phyloP scores from a whole-genome alignment of 1,284 basidiomycete species.

The Malassezia brasiliensis region DNA sequence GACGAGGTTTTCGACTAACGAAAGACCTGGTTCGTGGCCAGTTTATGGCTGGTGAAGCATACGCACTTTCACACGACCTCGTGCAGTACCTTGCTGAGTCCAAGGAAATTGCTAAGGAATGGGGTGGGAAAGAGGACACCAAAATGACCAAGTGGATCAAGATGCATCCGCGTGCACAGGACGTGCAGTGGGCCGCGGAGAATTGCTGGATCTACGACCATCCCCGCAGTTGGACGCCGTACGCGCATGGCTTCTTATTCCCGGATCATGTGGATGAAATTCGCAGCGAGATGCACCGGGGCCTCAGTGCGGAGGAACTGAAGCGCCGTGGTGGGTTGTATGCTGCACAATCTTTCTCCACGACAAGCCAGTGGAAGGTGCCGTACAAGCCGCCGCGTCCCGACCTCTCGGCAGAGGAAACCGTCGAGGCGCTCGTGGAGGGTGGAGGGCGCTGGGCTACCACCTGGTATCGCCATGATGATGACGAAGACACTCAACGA shows the following conservation, averaged over 20 bases:
- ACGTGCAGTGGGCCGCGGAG: slow-evolving; percentile 81
- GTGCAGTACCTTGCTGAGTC: slow-evolving; percentile 79
- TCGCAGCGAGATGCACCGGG: slow-evolving; percentile 49
- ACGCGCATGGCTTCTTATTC: slow-evolving; percentile 93
- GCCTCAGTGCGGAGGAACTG: slow-evolving; percentile 48
- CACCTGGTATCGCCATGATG: slow-evolving; percentile 48
- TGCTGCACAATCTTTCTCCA: slow-evolving; percentile 62
- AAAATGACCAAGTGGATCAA: slow-evolving; percentile 85
- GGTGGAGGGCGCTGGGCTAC: slow-evolving; percentile 57
- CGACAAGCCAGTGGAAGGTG: slow-evolving; percentile 71
- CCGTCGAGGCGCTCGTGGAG: slow-evolving; percentile 84
- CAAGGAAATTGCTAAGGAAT: slow-evolving; percentile 59
- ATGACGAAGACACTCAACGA: slow-evolving; percentile 29
- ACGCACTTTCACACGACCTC: slow-evolving; percentile 78
- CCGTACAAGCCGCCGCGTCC: slow-evolving; percentile 65
- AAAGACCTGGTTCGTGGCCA: slow-evolving; percentile 73
- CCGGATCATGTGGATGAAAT: slow-evolving; percentile 74
- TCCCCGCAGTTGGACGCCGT: slow-evolving; percentile 74
- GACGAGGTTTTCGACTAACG: not conserved
- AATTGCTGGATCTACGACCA: slow-evolving; percentile 98
- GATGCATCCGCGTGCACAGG: slow-evolving; percentile 66
- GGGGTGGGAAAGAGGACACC: slow-evolving; percentile 84
- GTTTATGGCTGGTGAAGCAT: slow-evolving; percentile 95
- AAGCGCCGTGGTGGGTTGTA: slow-evolving; percentile 50
- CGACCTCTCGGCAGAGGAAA: slow-evolving; percentile 62